Evolutionary conservation across 164 flowering plant species (phyloP), one percentile per base, ranked within the genome.

Genomic region (Liriodendron chinense): DNA sequence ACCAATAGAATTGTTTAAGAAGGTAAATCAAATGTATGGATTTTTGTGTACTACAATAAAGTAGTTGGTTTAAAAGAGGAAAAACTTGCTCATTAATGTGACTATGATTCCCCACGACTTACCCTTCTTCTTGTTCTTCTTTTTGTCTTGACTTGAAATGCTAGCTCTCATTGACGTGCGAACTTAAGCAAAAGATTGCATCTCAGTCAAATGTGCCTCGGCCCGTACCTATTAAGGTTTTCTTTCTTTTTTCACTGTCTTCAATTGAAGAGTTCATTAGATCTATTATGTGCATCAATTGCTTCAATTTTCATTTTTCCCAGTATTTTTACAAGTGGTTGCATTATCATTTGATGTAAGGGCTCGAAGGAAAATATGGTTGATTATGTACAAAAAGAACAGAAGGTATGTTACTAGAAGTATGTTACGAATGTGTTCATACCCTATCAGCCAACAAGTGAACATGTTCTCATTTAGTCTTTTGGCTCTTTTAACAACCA

Each of bases 1-100:
- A 25, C 99, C 97, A 4, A 78, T 80, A 18, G 98, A 93, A 2
- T 92, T 95, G 72, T 95, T 95, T 72, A 87, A 83, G 73, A 91
- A 91, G 98, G 99, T 93, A 84, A 12, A 61, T 24, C 47, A 20
- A 8, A 43, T 9, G 23, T 68, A 18, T 24, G 47, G 20, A 68
- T 18, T 43, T 26, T 20, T 43, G n/a, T 24, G 47, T 68, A 7
- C 47, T 68, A 43, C 7, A 43, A 13, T 26, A 26, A 16, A 53
- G 18, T 53, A 12, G 3, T 23, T 64, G 24, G 16, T 64, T 48
- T 70, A 24, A 47, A 48, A 22, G 8, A 53, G 59, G n/a, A 47
- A 22, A 1, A 48, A 22, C 34, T 1, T 72, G 57, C 26, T 71
- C 24, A 0, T 53, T 53, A 24, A 21, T 73, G 23, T 24, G 22